Conservation (phyloP, 2,329 filamentous ascomycete species). For the Colletotrichum filicis region DNA sequence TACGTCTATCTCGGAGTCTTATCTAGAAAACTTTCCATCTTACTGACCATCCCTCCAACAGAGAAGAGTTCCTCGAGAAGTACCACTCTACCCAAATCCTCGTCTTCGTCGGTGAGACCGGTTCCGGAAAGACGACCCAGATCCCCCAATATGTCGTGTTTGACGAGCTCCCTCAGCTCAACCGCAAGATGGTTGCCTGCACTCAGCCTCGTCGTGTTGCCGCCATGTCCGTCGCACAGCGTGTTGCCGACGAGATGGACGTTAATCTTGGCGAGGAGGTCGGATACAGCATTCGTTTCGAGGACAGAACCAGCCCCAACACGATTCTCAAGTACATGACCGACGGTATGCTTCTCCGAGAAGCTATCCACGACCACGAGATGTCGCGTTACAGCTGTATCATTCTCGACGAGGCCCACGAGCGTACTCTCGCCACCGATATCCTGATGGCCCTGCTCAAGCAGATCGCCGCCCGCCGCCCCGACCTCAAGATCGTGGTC, state of each 20-base stretch:
- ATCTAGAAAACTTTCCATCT: neutral
- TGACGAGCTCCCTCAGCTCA: slow-evolving; percentile 90
- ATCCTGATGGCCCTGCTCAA: slow-evolving; percentile 97
- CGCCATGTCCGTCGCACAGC: slow-evolving; percentile 97
- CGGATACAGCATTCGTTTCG: slow-evolving; percentile 98
- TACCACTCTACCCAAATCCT: slow-evolving; percentile 96
- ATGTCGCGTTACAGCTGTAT: slow-evolving; percentile 95
- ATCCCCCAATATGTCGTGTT: slow-evolving; percentile 98
- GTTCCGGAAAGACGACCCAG: slow-evolving; percentile 99
- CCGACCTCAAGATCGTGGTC: slow-evolving; percentile 97
- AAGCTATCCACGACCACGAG: slow-evolving; percentile 95
- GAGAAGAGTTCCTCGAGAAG: slow-evolving; percentile 91
- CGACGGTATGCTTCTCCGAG: slow-evolving; percentile 96
- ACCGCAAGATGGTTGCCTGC: slow-evolving; percentile 92
- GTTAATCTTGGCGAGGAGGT: slow-evolving; percentile 93
- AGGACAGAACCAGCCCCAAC: slow-evolving; percentile 89
- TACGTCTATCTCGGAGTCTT: slow-evolving; percentile 49
- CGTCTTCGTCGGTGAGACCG: slow-evolving; percentile 98
- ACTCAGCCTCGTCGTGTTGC: slow-evolving; percentile 98
- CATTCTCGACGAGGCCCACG: slow-evolving; percentile 98
- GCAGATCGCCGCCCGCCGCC: slow-evolving; percentile 82
- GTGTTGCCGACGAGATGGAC: slow-evolving; percentile 97
- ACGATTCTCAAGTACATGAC: slow-evolving; percentile 99
- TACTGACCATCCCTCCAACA: slow-evolving; percentile 43
- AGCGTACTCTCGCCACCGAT: slow-evolving; percentile 95